Percentiles rank a stretch among this genome's conserved stretches.
phyloP scores from a whole-genome alignment of 768 basidiomycete species.

The Kwoniella sp. region DNA sequence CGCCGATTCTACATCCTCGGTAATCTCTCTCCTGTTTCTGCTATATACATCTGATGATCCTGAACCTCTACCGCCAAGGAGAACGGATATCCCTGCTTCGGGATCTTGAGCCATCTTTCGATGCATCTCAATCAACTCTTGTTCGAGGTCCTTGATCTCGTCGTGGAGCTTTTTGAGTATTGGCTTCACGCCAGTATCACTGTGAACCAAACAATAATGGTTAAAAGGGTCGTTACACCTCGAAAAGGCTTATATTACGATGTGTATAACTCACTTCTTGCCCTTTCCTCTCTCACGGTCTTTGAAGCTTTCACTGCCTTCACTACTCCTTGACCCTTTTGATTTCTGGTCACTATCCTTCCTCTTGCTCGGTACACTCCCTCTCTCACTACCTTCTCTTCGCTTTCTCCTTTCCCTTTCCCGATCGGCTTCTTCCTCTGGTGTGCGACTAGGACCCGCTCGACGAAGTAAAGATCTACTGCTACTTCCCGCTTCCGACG shows the following conservation, averaged over 20 bases:
- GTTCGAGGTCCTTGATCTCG: conserved; percentile 75
- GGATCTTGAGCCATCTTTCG: conserved; percentile 68
- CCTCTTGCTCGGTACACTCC: conserved; percentile 33
- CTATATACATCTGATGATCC: conserved; percentile 21
- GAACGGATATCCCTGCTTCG: conserved; percentile 37
- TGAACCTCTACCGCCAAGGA: conserved; percentile 30
- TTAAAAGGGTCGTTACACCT: no score
- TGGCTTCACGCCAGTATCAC: conserved; percentile 59
- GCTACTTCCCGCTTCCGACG: conserved; percentile 7
- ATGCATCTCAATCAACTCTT: conserved; percentile 73
- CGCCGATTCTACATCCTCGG: conserved; percentile 35
- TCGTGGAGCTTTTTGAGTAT: conserved; percentile 66
- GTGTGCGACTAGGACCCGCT: conserved; percentile 23
- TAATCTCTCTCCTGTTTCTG: conserved; percentile 18
- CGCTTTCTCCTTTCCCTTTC: conserved; percentile 52
- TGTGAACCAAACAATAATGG: conserved; percentile 61
- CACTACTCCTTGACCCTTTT: conserved; percentile 50
- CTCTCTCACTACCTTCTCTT: conserved; percentile 55
- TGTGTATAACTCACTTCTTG: conserved; percentile 45
- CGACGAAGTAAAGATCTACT: conserved; percentile 17
- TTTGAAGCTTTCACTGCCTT: conserved; percentile 57
- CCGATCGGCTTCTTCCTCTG: conserved; percentile 51
- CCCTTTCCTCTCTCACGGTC: conserved; percentile 56
- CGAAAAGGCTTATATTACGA: background rate
- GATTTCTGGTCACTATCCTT: conserved; percentile 40